Evolutionary conservation across 352 stramenopile genomes (phyloP), one percentile per base, ranked within the genome.

Genomic region (Globisporangium megalacanthum): DNA sequence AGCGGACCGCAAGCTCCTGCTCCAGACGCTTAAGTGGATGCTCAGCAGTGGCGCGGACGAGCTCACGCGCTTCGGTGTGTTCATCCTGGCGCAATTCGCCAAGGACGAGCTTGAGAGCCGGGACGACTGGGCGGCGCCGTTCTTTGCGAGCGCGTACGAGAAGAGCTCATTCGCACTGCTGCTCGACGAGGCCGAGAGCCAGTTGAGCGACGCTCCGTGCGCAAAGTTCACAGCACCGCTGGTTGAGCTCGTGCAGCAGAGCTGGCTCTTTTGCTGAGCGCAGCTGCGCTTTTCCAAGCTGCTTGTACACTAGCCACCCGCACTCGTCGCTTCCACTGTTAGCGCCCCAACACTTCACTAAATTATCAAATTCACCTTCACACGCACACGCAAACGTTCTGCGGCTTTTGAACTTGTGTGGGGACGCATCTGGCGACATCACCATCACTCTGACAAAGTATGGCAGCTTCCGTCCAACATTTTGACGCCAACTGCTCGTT

Each of bases 11-110:
- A 58, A 71, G 9, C 62, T 64, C 39, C 73, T 91, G 10, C 48
- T 84, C 22, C 64, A 74, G 61, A 73, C 63, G 13, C 66, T 91
- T 31, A 72, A 82, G 61, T 89, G 70, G 81, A 86, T 88, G 75
- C 69, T 29, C 25, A 29, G 25, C 25, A 29, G 25, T 89, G 4
- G 59, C 56, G 11, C 75, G 86, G 77, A 91, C 19, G 69, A 78
- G 11, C 52, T 86, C 1, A 65, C 69, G 42, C 81, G 81, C 19
- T 91, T 84, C 42, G 81, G 68, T 17, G 69, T 79, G 15, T 91
- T 91, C 51, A 81, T 88, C 31, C 56, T 91, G 36, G 55, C 73
- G 41, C 77, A 91, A 60, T 88, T 71, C 20, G 59, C 78, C 20
- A 68, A 78, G 20, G 76, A 87, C 47, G 68, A 60, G 4, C 49